A percentile compares a stretch with the other conserved stretches of the same genome.
Evolutionary conservation across 2,329 filamentous ascomycete species (phyloP).

Genomic region (Ophiostoma novo-ulmi): DNA sequence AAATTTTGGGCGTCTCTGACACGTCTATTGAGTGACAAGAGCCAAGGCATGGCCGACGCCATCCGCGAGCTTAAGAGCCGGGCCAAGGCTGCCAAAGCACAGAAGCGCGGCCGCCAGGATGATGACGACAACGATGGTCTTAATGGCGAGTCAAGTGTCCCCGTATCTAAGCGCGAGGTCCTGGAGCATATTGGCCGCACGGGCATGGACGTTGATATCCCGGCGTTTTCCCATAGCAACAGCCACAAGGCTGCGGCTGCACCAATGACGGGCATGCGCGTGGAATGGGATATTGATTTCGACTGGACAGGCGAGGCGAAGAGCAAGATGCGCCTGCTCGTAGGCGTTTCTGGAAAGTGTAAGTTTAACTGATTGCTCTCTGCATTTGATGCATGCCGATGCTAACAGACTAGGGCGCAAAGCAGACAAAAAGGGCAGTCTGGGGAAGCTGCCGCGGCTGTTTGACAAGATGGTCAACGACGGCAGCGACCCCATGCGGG

Average conservation of each 20-base stretch:
- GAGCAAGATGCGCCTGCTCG: conserved; percentile 50
- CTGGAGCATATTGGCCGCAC: conserved; percentile 51
- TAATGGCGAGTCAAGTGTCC: conserved; percentile 28
- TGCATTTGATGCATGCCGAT: conserved; percentile 4
- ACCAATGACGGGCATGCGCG: conserved; percentile 41
- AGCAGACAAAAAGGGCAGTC: conserved; percentile 50
- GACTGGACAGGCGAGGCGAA: conserved; percentile 70
- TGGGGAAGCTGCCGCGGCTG: conserved; percentile 54
- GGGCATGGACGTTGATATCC: conserved; percentile 46
- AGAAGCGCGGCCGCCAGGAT: conserved; percentile 21
- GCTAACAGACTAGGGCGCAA: conserved; percentile 49
- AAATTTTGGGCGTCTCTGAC: conserved; percentile 57
- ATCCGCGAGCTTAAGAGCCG: conserved; percentile 31
- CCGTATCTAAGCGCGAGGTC: conserved; percentile 43
- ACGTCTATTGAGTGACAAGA: conserved; percentile 40
- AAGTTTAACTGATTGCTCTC: conserved; percentile 36
- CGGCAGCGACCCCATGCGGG: conserved; percentile 50
- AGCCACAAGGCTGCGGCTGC: conserved; percentile 26
- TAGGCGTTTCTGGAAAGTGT: conserved; percentile 60
- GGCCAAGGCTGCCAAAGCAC: conserved; percentile 21
- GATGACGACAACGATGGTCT: conserved; percentile 18
- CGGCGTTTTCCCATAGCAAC: conserved; percentile 32
- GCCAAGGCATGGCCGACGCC: conserved; percentile 31
- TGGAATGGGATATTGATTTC: conserved; percentile 61
- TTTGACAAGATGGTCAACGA: conserved; percentile 56